phyloP scores from a whole-genome alignment of 306 rosid species.

The Mucuna pruriens region DNA sequence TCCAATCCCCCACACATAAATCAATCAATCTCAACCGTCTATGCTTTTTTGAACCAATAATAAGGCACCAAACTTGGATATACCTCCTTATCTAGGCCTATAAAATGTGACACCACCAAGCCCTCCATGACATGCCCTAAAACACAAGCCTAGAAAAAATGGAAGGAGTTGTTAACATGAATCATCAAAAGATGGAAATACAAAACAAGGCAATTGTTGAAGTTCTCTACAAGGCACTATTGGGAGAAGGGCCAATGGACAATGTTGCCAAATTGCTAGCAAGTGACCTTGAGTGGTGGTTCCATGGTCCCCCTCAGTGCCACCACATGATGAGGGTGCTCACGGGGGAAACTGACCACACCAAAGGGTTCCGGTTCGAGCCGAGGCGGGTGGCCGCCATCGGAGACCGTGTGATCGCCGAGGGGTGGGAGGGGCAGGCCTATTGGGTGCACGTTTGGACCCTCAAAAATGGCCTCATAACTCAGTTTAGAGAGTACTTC shows the following conservation, averaged over 20 bases:
- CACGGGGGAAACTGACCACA: constrained; percentile 64
- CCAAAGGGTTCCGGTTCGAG: constrained; percentile 67
- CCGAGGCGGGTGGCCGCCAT: constrained; percentile 66
- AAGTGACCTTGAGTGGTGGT: constrained; percentile 89
- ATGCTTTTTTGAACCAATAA: constrained; percentile 14
- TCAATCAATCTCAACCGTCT: constrained; percentile 45
- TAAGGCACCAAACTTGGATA: constrained; percentile 3
- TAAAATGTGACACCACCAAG: constrained; percentile 29
- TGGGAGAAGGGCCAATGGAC: constrained; percentile 48
- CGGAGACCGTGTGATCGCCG: constrained; percentile 63
- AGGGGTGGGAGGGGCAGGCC: constrained; percentile 91
- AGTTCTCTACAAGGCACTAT: constrained; percentile 66
- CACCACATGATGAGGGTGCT: constrained; percentile 93
- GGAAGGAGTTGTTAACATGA: background rate
- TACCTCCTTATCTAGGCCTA: constrained; percentile 36
- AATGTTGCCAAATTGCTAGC: constrained; percentile 59
- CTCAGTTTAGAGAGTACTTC: constrained; percentile 84
- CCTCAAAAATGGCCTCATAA: constrained; percentile 64
- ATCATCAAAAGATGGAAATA: constrained; percentile 20
- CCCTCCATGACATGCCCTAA: background rate
- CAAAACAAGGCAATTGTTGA: constrained; percentile 60
- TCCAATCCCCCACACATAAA: constrained; percentile 32
- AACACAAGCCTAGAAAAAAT: constrained; percentile 13
- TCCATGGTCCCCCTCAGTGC: constrained; percentile 92
- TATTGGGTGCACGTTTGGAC: constrained; percentile 98